phyloP scores from a whole-genome alignment of 768 basidiomycete species.

The Daedaleopsis nitida region DNA sequence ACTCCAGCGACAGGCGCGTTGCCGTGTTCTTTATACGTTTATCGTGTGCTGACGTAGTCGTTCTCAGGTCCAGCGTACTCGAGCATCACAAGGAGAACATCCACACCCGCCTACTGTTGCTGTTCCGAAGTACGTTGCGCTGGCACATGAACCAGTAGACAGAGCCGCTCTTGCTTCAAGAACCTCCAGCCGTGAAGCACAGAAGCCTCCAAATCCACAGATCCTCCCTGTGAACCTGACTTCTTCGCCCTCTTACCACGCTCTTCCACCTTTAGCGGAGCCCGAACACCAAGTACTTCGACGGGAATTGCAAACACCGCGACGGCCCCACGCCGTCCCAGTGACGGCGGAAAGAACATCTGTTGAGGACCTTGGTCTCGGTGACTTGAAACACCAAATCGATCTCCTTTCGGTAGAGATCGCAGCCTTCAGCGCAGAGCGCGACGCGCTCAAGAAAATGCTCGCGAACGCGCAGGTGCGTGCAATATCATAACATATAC shows the following conservation, averaged over 20 bases:
- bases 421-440: constrained; percentile 8
- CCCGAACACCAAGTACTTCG: background rate
- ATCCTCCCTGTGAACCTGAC: constrained; percentile 5
- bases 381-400: constrained; percentile 5
- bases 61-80: background rate
- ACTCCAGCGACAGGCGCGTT: background rate
- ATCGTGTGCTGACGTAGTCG: background rate
- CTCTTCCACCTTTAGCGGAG: background rate
- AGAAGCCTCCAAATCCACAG: constrained; percentile 6
- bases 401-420: constrained; percentile 7
- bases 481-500: background rate
- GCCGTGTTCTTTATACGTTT: background rate
- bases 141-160: background rate
- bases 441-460: constrained; percentile 3
- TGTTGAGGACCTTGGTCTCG: background rate
- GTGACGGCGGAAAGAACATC: background rate
- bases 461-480: background rate
- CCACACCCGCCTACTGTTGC: background rate
- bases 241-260: constrained; percentile 11
- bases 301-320: background rate
- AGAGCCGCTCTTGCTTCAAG: no score
- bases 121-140: no score
- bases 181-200: background rate
- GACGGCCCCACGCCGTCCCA: background rate
- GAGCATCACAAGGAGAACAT: background rate